phyloP scores from a whole-genome alignment of 1,139 yeast species.

The Magnusiomyces tetraspermus region DNA sequence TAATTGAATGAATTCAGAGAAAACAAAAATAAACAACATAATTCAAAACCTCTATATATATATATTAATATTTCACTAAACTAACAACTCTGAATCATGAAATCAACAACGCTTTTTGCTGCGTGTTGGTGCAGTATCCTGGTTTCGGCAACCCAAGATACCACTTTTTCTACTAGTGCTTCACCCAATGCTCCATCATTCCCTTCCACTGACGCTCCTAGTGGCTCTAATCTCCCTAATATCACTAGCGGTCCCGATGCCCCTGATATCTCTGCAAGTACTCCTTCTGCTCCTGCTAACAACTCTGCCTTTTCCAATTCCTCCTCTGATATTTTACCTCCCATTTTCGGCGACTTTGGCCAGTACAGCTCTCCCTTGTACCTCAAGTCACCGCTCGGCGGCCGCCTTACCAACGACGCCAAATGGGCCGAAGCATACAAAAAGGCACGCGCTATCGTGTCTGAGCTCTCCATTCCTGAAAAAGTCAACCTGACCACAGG shows the following conservation, averaged over 20 bases:
- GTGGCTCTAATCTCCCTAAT: no score
- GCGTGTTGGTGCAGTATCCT: not conserved
- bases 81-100: not conserved
- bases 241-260: no score
- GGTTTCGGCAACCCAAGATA: not conserved
- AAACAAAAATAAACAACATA: no score
- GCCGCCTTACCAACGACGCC: conserved; percentile 23
- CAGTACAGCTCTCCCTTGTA: not conserved
- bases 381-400: conserved; percentile 13
- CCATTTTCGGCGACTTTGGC: not conserved
- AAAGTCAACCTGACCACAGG: conserved; percentile 58
- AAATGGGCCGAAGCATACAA: conserved; percentile 51
- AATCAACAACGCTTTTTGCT: not conserved
- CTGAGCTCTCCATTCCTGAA: conserved; percentile 48
- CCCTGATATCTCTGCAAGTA: not conserved
- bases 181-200: no score
- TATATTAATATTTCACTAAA: not conserved
- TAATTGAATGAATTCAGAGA: not conserved
- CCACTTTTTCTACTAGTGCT: no score
- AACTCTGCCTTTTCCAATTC: not conserved
- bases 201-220: no score
- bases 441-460: conserved; percentile 44
- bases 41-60: no score
- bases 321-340: not conserved
- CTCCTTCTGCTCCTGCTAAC: not conserved